Evolutionary conservation across 441 rosid species (phyloP), one percentile per base, ranked within the genome.

Genomic region (Adansonia grandidieri): DNA sequence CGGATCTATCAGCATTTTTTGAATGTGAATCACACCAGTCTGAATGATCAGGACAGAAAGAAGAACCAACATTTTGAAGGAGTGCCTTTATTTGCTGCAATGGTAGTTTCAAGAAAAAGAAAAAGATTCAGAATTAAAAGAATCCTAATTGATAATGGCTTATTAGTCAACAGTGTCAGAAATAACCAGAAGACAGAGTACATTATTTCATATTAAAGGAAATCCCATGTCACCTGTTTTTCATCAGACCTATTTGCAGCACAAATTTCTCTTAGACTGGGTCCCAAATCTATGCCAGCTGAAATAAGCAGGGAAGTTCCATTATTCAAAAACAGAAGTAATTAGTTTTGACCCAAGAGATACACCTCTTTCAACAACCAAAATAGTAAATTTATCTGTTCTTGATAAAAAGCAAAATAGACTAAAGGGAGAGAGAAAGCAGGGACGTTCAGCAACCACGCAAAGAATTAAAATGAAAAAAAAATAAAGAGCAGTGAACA

Each of bases 51-150:
- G 98, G 97, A 82, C 96, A 96, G 81, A 96, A 92, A 47, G 92
- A 88, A 76, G 89, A 77, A 69, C 96, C 99, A 81, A 91, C 91
- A 78, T 83, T 86, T 85, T 80, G 82, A 70, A 96, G 95, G 80
- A 96, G 93, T 4, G 94, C 98, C 80, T 83, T 91, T 61, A 94
- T 90, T 94, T 96, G 98, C 99, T 96, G 93, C 86, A 88, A 20
- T 71, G 63, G 22, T 20, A 42, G 58, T 82, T 80, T 78, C 74
- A 80, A 80, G 48, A 45, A 72, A 17, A 74, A 79, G 53, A 58
- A 50, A 77, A 75, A 75, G 51, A 65, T 65, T 50, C 45, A 50
- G 47, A 68, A 22, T 48, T 22, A 56, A 48, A 75, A 71, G 74
- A 28, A 32, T 32, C 65, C 71, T 22, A n/a, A 32, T 71, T 63